Base-by-base conservation (phyloP, 2,329 filamentous ascomycete species). In the Bipolaris zeicola region DNA sequence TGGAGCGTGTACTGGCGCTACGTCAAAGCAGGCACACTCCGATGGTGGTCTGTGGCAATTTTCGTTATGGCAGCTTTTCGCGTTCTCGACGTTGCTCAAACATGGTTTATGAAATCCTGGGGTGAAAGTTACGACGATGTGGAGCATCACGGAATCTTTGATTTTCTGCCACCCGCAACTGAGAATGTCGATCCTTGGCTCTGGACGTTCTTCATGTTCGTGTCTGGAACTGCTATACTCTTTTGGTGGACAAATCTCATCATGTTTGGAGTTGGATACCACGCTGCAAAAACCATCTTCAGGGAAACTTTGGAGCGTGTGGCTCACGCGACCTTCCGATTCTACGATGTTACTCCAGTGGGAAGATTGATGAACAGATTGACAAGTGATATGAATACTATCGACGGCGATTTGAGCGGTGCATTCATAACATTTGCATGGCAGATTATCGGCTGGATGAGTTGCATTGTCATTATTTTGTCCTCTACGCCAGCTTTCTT, bases 311-410 rank as follows among this genome's bases (percentile, higher is more conserved):
- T 96, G 77, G 78, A 83, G 1, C 85, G 84, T 49, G 90, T 96
- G 47, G 89, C 89, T 70, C 85, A 87, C 66, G 90, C 92, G 0
- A 93, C 89, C 0, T 96, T 97, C 77, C 87, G 92, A 1, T 97
- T 93, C 75, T 95, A 96, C 77, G 93, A 97, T 71, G 87, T 91
- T 3, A 96, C 93, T 0, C 93, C 93, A 0, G 88, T 96, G 0
- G 93, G 93, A 0, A 86, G 93, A 44, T 80, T 97, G 59, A 96
- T 96, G 90, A 97, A 97, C 73, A 86, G 93, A 6, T 82, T 97
- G 58, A 96, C 92, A 0, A 91, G 91, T 1, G 92, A 97, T 68
- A 95, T 96, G 77, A 90, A 90, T 26, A 93, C 91, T 47, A 85
- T 96, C 0, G 93, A 97, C 68, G 92, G 92, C 0, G 89, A 90